A percentile compares a stretch with the other conserved stretches of the same genome.
Conservation (phyloP, 768 basidiomycete genomes). For the Termitomyces sp. region DNA sequence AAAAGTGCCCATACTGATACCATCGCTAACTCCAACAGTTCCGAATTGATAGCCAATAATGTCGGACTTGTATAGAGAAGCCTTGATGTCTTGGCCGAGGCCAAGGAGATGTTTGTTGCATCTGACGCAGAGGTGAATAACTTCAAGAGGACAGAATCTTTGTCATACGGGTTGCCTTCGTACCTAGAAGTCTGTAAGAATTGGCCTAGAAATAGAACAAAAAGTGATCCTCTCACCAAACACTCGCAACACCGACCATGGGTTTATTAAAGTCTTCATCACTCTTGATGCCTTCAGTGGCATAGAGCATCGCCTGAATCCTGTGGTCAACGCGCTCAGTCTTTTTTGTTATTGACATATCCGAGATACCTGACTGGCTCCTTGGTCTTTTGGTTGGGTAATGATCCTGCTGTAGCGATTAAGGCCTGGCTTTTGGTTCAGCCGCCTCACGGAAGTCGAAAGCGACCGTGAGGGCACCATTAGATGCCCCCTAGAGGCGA, state of each 20-base stretch:
- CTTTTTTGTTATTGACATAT: conserved; percentile 3
- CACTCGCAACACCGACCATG: conserved; percentile 96
- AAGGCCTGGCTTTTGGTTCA: conserved; percentile 38
- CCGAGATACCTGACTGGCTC: conserved; percentile 76
- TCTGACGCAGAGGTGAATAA: conserved; percentile 37
- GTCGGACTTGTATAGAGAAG: conserved; percentile 63
- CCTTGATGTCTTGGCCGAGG: conserved; percentile 84
- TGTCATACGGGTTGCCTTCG: conserved; percentile 90
- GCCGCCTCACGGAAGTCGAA: conserved; percentile 34
- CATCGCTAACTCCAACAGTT: conserved; percentile 96
- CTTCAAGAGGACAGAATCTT: conserved; percentile 26
- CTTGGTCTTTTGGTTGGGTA: conserved; percentile 92
- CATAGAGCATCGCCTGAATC: conserved; percentile 92
- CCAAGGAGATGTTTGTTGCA: conserved; percentile 93
- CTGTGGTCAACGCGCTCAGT: background rate
- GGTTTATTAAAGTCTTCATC: conserved; percentile 91
- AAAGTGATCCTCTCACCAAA: conserved; percentile 66
- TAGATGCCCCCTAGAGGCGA: conserved; percentile 19
- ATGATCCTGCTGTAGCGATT: conserved; percentile 76
- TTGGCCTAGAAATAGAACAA: conserved; percentile 1
- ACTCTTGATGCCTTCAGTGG: conserved; percentile 84
- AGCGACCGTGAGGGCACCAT: conserved; percentile 30
- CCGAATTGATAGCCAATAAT: conserved; percentile 98
- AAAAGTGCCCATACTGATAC: conserved; percentile 95
- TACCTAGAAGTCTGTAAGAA: conserved; percentile 61